Percentiles rank a stretch among this genome's conserved stretches.
These are phyloP conservation scores for Paspalum notatum DNA, from an alignment of 176 grass and related monocot genomes.

Conservation along the genomic window DNA sequence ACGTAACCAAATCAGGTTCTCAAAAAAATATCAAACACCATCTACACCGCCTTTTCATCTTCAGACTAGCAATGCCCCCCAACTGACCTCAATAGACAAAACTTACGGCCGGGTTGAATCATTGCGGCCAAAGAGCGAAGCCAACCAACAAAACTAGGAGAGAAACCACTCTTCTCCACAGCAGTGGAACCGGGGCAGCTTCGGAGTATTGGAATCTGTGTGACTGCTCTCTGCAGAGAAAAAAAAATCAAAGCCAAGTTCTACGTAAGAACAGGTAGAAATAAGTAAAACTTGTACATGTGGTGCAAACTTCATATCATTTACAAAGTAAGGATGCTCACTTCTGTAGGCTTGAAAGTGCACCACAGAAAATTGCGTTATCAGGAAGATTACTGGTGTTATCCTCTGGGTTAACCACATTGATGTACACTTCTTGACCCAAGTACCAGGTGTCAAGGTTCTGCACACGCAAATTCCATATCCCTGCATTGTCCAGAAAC, in stretches of 20 bases:
- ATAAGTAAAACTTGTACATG: background rate
- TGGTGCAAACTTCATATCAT: background rate
- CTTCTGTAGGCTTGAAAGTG: constrained; percentile 84
- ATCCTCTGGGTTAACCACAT: constrained; percentile 79
- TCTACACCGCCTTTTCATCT: background rate
- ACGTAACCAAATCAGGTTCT: background rate
- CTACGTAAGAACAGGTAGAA: constrained; percentile 16
- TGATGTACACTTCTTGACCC: constrained; percentile 91
- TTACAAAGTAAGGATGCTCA: constrained; percentile 43
- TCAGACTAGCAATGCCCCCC: background rate
- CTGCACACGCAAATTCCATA: constrained; percentile 87
- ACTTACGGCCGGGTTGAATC: background rate
- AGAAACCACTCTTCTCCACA: constrained; percentile 34
- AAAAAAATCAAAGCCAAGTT: constrained; percentile 21
- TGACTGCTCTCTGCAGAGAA: constrained; percentile 68
- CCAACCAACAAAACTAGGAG: constrained; percentile 44
- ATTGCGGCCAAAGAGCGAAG: constrained; percentile 22
- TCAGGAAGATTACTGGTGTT: constrained; percentile 64
- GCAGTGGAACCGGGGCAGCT: constrained; percentile 40
- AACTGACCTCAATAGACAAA: background rate
- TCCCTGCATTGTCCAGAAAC: constrained; percentile 91
- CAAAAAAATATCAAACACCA: background rate
- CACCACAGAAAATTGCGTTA: constrained; percentile 87
- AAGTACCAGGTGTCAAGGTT: constrained; percentile 93
- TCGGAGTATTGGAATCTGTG: constrained; percentile 76